Evolutionary conservation across 2,329 filamentous ascomycete species (phyloP).

Genomic region (Penicillium hesseltinei): DNA sequence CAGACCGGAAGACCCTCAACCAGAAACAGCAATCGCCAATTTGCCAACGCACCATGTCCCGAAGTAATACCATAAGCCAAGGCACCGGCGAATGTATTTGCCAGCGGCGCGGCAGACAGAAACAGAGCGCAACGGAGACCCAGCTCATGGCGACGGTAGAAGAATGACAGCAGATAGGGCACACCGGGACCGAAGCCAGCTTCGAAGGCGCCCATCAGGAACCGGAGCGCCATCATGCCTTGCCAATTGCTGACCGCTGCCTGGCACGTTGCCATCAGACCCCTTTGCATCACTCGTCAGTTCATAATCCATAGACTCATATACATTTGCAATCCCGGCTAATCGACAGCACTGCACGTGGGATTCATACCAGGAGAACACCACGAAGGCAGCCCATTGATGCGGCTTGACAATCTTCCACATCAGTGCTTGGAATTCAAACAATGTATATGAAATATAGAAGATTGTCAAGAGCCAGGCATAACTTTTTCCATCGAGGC

Average conservation of each 20-base stretch:
- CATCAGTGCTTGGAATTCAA: conserved; percentile 44
- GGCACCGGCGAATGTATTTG: conserved; percentile 74
- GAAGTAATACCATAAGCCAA: conserved; percentile 65
- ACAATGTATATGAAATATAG: conserved; percentile 50
- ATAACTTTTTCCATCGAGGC: conserved; percentile 49
- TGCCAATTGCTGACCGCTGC: conserved; percentile 46
- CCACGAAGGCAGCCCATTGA: conserved; percentile 44
- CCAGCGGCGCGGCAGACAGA: conserved; percentile 60
- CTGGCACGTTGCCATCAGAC: conserved; percentile 49
- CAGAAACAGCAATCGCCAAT: conserved; percentile 65
- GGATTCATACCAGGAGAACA: conserved; percentile 41
- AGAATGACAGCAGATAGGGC: conserved; percentile 55
- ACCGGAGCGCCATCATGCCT: conserved; percentile 50
- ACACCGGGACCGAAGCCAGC: conserved; percentile 48
- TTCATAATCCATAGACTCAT: conserved; percentile 5
- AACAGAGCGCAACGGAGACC: conserved; percentile 59
- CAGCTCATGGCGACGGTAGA: conserved; percentile 58
- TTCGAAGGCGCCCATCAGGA: conserved; percentile 49
- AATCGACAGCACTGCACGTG: conserved; percentile 17
- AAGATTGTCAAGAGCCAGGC: conserved; percentile 55
- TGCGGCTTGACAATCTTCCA: conserved; percentile 47
- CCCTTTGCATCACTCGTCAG: conserved; percentile 34
- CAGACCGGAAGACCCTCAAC: conserved; percentile 64
- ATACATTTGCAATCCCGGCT: conserved; percentile 13
- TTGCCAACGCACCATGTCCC: conserved; percentile 55